phyloP scores from a whole-genome alignment of 306 rosid genomes.

The Quercus dentata region DNA sequence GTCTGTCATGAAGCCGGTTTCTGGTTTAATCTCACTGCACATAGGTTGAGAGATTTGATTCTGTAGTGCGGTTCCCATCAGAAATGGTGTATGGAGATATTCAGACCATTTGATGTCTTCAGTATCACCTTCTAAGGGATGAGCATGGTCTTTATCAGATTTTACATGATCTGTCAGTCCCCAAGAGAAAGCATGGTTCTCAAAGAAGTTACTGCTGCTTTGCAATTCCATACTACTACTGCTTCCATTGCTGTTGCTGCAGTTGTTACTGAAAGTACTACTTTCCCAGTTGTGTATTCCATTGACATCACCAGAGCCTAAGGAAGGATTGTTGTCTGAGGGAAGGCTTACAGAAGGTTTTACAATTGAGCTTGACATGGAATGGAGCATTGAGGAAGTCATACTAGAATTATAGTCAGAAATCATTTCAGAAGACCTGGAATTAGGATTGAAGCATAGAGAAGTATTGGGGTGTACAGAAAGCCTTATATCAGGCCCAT shows the following conservation, averaged over 20 bases:
- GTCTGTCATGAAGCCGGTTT: constrained; percentile 34
- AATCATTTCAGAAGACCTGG: constrained; percentile 38
- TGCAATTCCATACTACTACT: constrained; percentile 31
- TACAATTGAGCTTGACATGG: constrained; percentile 36
- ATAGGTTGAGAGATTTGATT: constrained; percentile 37
- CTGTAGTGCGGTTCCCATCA: constrained; percentile 40
- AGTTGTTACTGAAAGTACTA: constrained; percentile 16
- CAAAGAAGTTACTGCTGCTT: constrained; percentile 31
- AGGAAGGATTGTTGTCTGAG: constrained; percentile 35
- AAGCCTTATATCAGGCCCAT: constrained; percentile 36
- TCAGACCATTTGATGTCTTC: constrained; percentile 84
- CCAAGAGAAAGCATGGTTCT: constrained; percentile 36
- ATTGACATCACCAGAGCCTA: constrained; percentile 32
- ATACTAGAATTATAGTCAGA: constrained; percentile 39
- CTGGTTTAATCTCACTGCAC: constrained; percentile 51
- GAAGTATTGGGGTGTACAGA: constrained; percentile 37
- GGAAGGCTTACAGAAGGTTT: constrained; percentile 52
- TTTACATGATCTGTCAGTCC: constrained; percentile 40
- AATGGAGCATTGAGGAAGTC: constrained; percentile 31
- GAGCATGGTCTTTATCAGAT: constrained; percentile 26
- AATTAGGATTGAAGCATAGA: constrained; percentile 46
- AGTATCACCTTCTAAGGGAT: constrained; percentile 23
- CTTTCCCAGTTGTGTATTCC: constrained; percentile 57
- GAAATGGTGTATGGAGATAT: constrained; percentile 49
- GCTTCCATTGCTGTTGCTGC: constrained; percentile 41